Evolutionary conservation across 2,329 filamentous ascomycete species (phyloP), one percentile per base, ranked within the genome.

Genomic region (Monascus ruber): DNA sequence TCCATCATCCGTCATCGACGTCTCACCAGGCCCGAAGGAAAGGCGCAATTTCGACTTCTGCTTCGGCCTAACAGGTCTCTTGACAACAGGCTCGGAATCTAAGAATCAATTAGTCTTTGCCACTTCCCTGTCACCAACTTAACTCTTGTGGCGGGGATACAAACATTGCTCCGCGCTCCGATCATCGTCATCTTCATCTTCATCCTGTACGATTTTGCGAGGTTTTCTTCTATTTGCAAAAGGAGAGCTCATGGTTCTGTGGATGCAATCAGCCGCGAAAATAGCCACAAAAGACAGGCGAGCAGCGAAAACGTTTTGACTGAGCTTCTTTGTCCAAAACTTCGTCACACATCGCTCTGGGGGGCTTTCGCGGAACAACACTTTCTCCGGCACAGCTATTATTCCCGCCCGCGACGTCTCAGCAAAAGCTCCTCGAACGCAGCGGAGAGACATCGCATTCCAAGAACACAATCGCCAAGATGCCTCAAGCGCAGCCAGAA

Each of bases 401-500:
- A 48, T 52, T 49, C 34, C 26, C 26, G 8, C 34, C 10, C 24
- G 34, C 8, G 5, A 33, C 38, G 48, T 49, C 48, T 46, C 49
- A 50, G 54, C 36, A 33, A 36, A 36, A 44, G 37, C 42, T 47
- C 46, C 55, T 50, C 51, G 55, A 54, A 51, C 47, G 50, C 49
- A 44, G 46, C 47, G 49, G 51, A 42, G 40, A 47, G 45, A 50
- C 35, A 52, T 36, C 44, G 5, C 40, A 46, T 31, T 35, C 49
- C 43, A 36, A 41, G 42, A 42, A 51, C 38, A 42, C 43, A 47
- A 36, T 48, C 42, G 49, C 44, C 70, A 83, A 73, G 51, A 98
- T 98, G 91, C 86, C 91, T 70, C 89, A 93, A 80, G 88, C 91
- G 63, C 91, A 96, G 70, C 91, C 91, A 56, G 93, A 98, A 72